Evolutionary conservation across 179 eudicot species (phyloP), one percentile per base, ranked within the genome.

Genomic region (Sideroxylon spinosum): DNA sequence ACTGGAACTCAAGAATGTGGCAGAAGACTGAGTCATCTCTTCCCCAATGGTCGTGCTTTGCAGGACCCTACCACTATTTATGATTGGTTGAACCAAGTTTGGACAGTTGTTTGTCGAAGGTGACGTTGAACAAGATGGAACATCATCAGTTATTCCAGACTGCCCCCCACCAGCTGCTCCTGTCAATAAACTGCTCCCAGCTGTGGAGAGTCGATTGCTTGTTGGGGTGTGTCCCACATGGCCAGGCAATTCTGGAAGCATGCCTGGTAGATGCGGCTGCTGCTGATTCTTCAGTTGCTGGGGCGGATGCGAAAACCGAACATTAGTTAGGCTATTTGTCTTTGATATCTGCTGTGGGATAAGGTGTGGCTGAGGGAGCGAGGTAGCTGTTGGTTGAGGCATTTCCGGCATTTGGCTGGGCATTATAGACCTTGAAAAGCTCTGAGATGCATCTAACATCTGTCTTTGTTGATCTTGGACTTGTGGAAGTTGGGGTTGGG

Each of bases 51-150:
- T 65, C 48, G 81, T 84, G 74, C 76, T 71, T 66, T 76, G 88
- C 69, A 87, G 90, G 59, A 52, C 61, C 77, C 89, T 86, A 76
- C 89, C 85, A 76, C 80, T 79, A 67, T 85, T 89, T 80, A 88
- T 66, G 44, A 79, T 67, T 55, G 89, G 85, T 59, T 85, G 92
- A 71, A 76, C 71, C 9, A 72, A 44, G 79, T 68, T 86, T 2
- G 89, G 82, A 74, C 89, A 81, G 78, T 95, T 90, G 77, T 92
- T 92, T 23, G 91, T 86, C 70, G 97, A 92, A 78, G 97, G 98
- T 48, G 98, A 94, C 29, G 98, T 89, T 16, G 97, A 91, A 82
- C 97, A 89, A 60, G 98, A 92, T 44, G 98, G 97, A 77, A 88
- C 77, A 23, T 94, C 97, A 64, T 90, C 97, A 29, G 94, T 89